Percentiles rank a stretch among this genome's conserved stretches.
Conservation (phyloP, 306 rosid genomes). For the Canavalia gladiata region DNA sequence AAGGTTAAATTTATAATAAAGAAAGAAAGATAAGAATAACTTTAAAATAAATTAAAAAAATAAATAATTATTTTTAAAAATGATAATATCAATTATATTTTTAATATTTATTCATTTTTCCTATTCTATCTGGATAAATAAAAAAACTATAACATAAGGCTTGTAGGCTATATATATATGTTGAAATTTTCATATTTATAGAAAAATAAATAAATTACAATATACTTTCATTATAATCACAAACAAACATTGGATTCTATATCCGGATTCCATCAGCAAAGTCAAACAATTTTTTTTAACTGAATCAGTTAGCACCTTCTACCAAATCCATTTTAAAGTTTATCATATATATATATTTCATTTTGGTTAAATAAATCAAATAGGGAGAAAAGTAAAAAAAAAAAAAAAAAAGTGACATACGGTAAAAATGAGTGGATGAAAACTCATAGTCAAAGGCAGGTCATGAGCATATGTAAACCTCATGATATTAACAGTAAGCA, state of each 20-base stretch:
- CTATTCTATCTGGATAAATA: no score
- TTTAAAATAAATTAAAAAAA: no score
- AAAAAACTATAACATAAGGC: no score
- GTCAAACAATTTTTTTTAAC: conserved; percentile 36
- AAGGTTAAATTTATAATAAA: no score
- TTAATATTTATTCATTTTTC: no score
- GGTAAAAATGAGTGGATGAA: conserved; percentile 33
- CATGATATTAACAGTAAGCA: not conserved
- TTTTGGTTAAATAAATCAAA: not conserved
- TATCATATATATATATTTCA: not conserved
- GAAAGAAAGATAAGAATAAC: no score
- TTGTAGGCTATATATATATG: not conserved
- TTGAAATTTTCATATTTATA: not conserved
- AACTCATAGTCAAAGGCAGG: conserved; percentile 10
- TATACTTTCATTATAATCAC: not conserved
- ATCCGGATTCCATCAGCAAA: not conserved
- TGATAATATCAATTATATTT: no score
- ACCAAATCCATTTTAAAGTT: conserved; percentile 24
- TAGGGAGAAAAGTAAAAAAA: not conserved
- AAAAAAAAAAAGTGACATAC: not conserved
- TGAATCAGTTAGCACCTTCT: conserved; percentile 14
- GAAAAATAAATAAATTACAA: not conserved
- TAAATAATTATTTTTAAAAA: no score
- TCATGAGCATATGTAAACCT: conserved; percentile 16
- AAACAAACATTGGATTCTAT: conserved; percentile 40